Evolutionary conservation across 73 alveolate genomes (phyloP), one percentile per base, ranked within the genome.

Genomic region (Diophrys sp.): DNA sequence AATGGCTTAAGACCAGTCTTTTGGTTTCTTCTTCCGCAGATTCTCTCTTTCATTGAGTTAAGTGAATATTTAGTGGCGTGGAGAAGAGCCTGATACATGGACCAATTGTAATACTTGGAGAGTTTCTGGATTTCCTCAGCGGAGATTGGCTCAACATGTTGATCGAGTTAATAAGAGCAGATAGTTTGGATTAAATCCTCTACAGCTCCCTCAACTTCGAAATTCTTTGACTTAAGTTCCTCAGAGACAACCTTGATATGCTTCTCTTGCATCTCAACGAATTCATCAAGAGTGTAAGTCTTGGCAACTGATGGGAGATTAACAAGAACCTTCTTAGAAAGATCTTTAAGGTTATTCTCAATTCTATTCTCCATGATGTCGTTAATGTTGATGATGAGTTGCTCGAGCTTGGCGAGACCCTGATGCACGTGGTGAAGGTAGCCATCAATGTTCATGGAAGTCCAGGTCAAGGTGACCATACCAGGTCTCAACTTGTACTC

Each of bases 201-300:
- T 62, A 97, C 99, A 1, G 99, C 99, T 73, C 98, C 96, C 87
- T 98, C 99, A 54, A 98, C 98, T 91, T 98, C 99, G 28, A 94
- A 85, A 77, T 96, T 97, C 94, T 96, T 98, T 79, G 97, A 89
- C 88, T 91, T 97, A 74, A 98, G 90, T 70, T 93, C 94, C 78
- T 96, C 99, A 55, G 99, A 96, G 67, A 96, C 92, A 88, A 91
- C 94, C 81, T 93, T 95, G 57, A 96, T 97, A 85, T 95, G 96
- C 24, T 93, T 98, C 86, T 96, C 99, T 86, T 98, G 98, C 89
- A 97, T 95, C 75, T 96, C 96, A 26, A 98, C 99, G 82, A 98
- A 97, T 68, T 97, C 98, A 25, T 98, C 99, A 67, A 97, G 96
- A 71, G 99, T 92, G 88, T 94, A 95, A 70, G 98, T 96, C 66